Percentiles rank a stretch among this genome's conserved stretches.
phyloP scores from a whole-genome alignment of 345 rosid genomes.

The Euphorbia peplus region DNA sequence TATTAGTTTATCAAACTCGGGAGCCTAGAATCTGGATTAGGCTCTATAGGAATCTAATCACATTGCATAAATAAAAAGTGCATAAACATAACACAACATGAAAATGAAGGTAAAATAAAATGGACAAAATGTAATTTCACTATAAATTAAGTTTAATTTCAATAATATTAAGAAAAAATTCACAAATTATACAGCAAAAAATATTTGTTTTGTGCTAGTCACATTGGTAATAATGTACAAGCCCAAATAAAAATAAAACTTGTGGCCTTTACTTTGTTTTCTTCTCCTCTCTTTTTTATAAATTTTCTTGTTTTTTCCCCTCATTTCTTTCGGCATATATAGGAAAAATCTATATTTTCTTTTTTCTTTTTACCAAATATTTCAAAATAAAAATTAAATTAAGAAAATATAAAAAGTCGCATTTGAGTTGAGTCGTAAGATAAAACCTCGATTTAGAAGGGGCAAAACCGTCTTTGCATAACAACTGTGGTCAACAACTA shows the following conservation, averaged over 20 bases:
- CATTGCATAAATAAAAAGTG: no score
- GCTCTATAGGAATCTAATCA: no score
- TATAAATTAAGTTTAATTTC: not conserved
- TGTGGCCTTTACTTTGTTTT: not conserved
- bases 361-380: not conserved
- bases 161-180: not conserved
- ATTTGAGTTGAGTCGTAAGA: not conserved
- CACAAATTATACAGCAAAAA: slow-evolving; percentile 7
- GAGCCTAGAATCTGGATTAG: no score
- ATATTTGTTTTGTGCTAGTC: not conserved
- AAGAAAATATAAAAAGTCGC: not conserved
- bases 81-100: not conserved
- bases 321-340: not conserved
- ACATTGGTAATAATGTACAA: not conserved
- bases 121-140: not conserved
- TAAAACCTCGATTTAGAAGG: slow-evolving; percentile 5
- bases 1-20: no score
- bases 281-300: not conserved
- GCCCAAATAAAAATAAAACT: not conserved
- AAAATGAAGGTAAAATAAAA: not conserved
- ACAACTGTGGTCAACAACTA: slow-evolving; percentile 3
- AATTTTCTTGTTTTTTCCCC: no score
- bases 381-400: not conserved
- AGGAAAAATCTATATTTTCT: not conserved
- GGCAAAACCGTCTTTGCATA: slow-evolving; percentile 30